phyloP scores from a whole-genome alignment of 352 stramenopile genomes.

The Pythium angustatum region DNA sequence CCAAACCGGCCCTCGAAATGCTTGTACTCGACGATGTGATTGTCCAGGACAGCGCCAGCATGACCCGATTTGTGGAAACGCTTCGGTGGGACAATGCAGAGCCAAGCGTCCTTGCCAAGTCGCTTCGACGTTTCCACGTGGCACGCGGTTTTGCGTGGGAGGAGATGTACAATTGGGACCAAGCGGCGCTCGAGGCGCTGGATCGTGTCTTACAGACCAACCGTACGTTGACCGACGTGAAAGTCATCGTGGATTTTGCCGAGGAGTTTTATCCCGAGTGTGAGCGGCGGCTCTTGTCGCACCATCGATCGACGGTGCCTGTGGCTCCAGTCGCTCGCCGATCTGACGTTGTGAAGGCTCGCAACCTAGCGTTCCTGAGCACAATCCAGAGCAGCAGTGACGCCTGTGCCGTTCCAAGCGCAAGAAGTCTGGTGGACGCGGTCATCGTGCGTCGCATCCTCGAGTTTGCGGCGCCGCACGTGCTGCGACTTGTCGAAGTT shows the following conservation, averaged over 20 bases:
- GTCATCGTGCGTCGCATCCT: conserved; percentile 4
- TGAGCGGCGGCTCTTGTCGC: neutral
- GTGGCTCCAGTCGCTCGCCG: neutral
- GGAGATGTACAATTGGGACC: neutral
- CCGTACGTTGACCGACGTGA: neutral
- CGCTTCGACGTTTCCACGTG: neutral
- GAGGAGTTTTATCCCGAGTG: neutral
- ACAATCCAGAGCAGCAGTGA: neutral
- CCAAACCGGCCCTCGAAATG: neutral
- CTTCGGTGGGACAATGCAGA: neutral
- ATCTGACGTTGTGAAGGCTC: neutral
- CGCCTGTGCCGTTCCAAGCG: neutral
- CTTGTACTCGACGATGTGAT: conserved; percentile 2
- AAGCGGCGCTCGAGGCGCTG: neutral
- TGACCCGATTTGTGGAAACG: conserved; percentile 7
- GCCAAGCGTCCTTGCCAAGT: neutral
- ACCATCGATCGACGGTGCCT: neutral
- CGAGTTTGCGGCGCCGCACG: conserved; percentile 3
- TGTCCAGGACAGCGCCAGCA: neutral
- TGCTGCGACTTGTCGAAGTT: no score
- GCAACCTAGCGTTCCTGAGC: conserved; percentile 13
- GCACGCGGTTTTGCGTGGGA: neutral
- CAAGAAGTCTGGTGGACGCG: neutral
- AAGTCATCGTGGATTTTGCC: neutral
- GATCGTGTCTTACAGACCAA: conserved; percentile 4